Conservation (phyloP, 371 early-diverging fungal genomes). For the Mortierella sp. region DNA sequence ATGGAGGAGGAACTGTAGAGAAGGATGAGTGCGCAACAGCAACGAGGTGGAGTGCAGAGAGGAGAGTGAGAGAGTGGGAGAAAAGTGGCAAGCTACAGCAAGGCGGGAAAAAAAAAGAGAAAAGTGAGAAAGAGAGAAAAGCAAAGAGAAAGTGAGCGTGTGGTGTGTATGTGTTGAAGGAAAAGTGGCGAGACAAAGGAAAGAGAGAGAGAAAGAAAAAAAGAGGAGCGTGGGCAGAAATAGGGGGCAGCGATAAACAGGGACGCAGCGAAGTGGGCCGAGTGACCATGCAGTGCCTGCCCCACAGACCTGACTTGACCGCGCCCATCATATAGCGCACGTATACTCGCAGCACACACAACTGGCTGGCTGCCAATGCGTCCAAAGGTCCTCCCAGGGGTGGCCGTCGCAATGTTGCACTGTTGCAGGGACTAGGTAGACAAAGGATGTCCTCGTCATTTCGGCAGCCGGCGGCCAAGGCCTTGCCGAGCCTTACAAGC, state of each 20-base stretch:
- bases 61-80: neutral
- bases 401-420: too few relatives aligned
- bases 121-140: slow-evolving; percentile 5
- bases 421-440: too few relatives aligned
- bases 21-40: neutral
- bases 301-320: neutral
- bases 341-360: too few relatives aligned
- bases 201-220: neutral
- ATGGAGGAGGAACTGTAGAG: neutral
- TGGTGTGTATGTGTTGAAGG: neutral
- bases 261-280: neutral
- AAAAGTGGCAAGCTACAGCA: neutral
- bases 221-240: neutral
- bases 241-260: too few relatives aligned
- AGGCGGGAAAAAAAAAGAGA: neutral
- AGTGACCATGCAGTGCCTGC: neutral
- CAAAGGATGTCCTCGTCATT: too few relatives aligned
- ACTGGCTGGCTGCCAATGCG: too few relatives aligned
- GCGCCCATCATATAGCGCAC: too few relatives aligned
- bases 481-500: too few relatives aligned
- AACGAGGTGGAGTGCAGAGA: neutral
- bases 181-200: neutral
- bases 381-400: too few relatives aligned
- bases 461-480: too few relatives aligned
- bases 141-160: neutral